Percentiles rank a stretch among this genome's conserved stretches.
Conservation (phyloP, 331 rosid genomes). For the Dryas integrifolia region DNA sequence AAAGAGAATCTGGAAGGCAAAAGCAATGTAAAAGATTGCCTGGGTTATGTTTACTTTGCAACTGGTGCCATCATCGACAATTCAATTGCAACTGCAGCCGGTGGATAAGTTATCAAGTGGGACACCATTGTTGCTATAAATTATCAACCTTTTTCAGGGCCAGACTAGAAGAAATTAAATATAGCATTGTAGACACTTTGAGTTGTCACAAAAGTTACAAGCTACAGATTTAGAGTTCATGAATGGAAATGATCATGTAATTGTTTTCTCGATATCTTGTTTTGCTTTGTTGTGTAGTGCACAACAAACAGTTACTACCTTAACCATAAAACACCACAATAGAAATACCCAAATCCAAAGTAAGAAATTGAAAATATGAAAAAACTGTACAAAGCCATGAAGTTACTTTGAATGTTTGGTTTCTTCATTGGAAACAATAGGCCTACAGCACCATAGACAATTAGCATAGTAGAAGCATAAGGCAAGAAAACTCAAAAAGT, state of each 20-base stretch:
- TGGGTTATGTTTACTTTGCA: not conserved
- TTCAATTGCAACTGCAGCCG: not conserved
- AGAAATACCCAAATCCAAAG: slow-evolving; percentile 30
- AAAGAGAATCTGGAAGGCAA: not conserved
- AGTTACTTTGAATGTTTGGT: slow-evolving; percentile 48
- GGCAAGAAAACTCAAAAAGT: slow-evolving; percentile 38
- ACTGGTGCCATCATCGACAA: not conserved
- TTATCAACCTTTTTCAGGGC: not conserved
- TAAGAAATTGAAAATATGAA: slow-evolving; percentile 25
- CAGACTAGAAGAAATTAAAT: not conserved
- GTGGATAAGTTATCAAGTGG: not conserved
- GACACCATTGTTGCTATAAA: not conserved
- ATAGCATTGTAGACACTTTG: not conserved
- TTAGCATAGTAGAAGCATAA: slow-evolving; percentile 50
- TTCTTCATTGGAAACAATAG: slow-evolving; percentile 50
- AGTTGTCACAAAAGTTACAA: no score
- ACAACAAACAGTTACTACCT: slow-evolving; percentile 37
- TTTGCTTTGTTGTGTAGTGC: slow-evolving; percentile 23
- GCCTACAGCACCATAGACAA: slow-evolving; percentile 69
- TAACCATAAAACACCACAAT: slow-evolving; percentile 26
- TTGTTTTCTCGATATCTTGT: not conserved
- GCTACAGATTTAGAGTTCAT: no score
- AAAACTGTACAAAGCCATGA: slow-evolving; percentile 52
- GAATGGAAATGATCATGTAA: not conserved
- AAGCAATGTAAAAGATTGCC: not conserved